Base-by-base conservation (phyloP, 2,329 filamentous ascomycete genomes). In the Cladosporium colombiae region DNA sequence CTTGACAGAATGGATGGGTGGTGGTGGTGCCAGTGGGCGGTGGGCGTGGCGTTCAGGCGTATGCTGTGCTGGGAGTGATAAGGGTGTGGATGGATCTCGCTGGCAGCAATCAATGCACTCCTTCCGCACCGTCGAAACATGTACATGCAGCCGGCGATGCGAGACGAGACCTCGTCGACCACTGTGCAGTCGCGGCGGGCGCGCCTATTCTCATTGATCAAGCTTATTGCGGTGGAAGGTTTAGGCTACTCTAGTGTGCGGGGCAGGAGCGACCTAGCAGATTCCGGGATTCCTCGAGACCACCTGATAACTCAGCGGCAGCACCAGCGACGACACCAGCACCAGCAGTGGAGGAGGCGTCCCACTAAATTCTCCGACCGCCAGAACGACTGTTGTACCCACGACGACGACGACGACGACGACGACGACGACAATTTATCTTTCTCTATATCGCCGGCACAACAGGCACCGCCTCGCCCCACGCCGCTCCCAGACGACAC, bases 71-170 rank as follows among this genome's bases (percentile, higher is more conserved):
- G 11, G 21, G 40, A 13, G 16, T 46, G 40, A 46, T 46, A 21
- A 46, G n/a, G 10, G 40, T 46, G 40, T 46, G 40, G 40, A 6
- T 46, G n/a, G 21, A 46, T 46, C n/a, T 23, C 40, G 40, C n/a
- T 46, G 40, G 40, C n/a, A 46, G 40, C 10, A 21, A 11, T 46
- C 27, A 35, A 14, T 35, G 33, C 33, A 35, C 13, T n/a, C n/a
- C n/a, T 46, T 21, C 40, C 10, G 40, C 40, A 46, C 40, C 8
- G n/a, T 46, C 40, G 10, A 46, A 21, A 13, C 10, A 53, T 21
- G 18, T 55, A 55, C 52, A 55, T 55, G 52, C 52, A 55, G 52
- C 25, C n/a, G 52, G 52, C 21, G 52, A 55, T 55, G 52, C 52
- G 52, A 55, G 52, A 55, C 52, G 52, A 55, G 52, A 55, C 33